Evolutionary conservation across 192 early-diverging fungal species (phyloP), one percentile per base, ranked within the genome.

Genomic region (Podila verticillata): DNA sequence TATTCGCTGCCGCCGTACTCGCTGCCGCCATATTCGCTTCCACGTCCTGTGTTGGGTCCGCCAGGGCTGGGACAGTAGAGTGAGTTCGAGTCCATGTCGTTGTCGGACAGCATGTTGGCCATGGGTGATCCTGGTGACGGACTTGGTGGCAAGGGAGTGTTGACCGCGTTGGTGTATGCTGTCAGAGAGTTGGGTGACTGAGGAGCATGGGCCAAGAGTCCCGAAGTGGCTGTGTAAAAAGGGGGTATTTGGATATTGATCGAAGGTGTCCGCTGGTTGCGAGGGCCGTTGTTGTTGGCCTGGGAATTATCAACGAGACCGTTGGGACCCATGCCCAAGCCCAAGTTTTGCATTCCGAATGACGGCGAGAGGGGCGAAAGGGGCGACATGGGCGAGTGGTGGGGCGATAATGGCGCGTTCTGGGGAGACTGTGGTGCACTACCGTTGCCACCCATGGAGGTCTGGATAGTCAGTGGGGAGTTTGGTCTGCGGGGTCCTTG

Each of bases 131-230:
- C 84, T 17, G 84, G 84, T 1, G 84, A 82, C 7, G 86, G 84
- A 57, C 87, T 88, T 19, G 86, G 86, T 34, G 87, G 86, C 48
- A 88, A 62, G 2, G 87, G 87, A 9, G 87, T 88, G 31, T 88
- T 88, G 35, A 88, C 71, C 9, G 87, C 87, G 24, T 72, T 74
- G 47, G 84, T 86, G 66, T 85, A 86, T 2, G 85, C 81, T n/a
- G 74, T 70, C 60, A 84, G 44, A 4, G 87, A 68, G 57, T 82
- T 84, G 17, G 83, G 83, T 0, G 83, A 84, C 39, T 82, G 74
- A 24, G 83, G 83, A 19, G 73, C 47, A 68, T 78, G 64, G 17
- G 32, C 63, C 36, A 81, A 39, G n/a, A 85, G 49, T 57, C 74
- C 72, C 20, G 80, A 54, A 2, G 60, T 48, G 0, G 32, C 36